Evolutionary conservation across 495 filamentous ascomycete species (phyloP).

Genomic region (Hyaloscypha hepaticicola): DNA sequence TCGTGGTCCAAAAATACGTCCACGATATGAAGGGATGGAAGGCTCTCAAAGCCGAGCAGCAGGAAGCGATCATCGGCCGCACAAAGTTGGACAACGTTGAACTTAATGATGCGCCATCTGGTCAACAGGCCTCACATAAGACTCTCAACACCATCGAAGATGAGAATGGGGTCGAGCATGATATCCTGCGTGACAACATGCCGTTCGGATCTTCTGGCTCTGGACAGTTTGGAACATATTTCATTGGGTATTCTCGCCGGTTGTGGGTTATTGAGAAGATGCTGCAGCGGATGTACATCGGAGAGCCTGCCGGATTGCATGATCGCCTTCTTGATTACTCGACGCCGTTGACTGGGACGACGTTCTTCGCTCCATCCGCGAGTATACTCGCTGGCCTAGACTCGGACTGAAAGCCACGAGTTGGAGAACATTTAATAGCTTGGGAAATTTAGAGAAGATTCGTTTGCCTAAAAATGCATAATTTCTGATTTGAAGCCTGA

Average conservation of each 20-base stretch:
- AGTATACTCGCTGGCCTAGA: conserved; percentile 41
- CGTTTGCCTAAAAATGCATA: too few species aligned
- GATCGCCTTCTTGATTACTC: conserved; percentile 57
- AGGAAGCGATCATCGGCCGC: conserved; percentile 56
- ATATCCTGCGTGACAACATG: conserved; percentile 60
- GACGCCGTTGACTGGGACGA: conserved; percentile 49
- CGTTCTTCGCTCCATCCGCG: conserved; percentile 54
- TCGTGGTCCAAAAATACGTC: conserved; percentile 60
- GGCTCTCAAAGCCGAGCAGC: conserved; percentile 46
- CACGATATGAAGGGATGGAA: conserved; percentile 51
- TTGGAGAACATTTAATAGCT: too few species aligned
- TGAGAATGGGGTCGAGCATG: conserved; percentile 49
- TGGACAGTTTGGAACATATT: conserved; percentile 57
- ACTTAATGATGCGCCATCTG: conserved; percentile 49
- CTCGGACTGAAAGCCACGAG: conserved; percentile 11
- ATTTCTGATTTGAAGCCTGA: too few species aligned
- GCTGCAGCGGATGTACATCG: conserved; percentile 58
- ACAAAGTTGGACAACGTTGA: conserved; percentile 57
- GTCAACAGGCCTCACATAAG: conserved; percentile 52
- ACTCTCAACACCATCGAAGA: conserved; percentile 54
- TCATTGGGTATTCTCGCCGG: conserved; percentile 55
- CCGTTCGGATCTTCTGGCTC: conserved; percentile 55
- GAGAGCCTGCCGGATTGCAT: conserved; percentile 53
- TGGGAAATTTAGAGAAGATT: too few species aligned
- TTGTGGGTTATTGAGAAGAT: conserved; percentile 60